Base-by-base conservation (phyloP, 1,284 basidiomycete genomes). In the Lentinula novae-zelandiae region DNA sequence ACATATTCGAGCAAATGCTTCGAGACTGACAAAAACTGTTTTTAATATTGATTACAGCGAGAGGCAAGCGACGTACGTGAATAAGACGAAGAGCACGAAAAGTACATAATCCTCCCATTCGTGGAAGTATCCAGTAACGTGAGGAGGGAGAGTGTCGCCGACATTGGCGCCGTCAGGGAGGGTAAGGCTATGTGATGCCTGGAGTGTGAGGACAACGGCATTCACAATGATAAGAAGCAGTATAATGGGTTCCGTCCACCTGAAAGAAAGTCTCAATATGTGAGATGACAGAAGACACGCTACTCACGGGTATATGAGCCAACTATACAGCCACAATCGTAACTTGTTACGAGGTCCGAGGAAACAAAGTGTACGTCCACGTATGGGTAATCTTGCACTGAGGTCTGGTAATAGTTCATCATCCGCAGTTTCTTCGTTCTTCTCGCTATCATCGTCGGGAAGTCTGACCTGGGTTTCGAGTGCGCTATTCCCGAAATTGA, bases 241-340 rank as follows among this genome's bases (percentile, higher is more conserved):
- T 59, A 98, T 92, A 44, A 80, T 66, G 10, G 94, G 93, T 73
- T 99, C 96, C 15, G 95, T 93, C 84, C 87, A 92, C 65, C 93
- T 95, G 64, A 62, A 61, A 9, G 38, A 44, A 52, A 61, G 58
- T 50, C 17, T 22, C 9, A 60, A 50, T 40, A n/a, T 31, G 42
- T 36, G 62, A 46, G n/a, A 3, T 42, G 36, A 59, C 49, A 52
- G 46, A 9, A 44, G 46, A 40, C 27, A 46, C 48, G 51, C 46
- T 53, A 76, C 80, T 64, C 67, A 94, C 90, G 83, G 78, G 73
- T 86, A 84, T 10, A 87, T 77, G 39, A 96, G 76, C 57, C 92
- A 75, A n/a, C 76, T 75, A 70, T 87, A 91, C 69, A 92, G 80
- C 1, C 78, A 73, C 51, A 83, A 73, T 20, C 94, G 82, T 8